Evolutionary conservation across 1,284 basidiomycete species (phyloP).

Genomic region (Moesziomyces aphidis): DNA sequence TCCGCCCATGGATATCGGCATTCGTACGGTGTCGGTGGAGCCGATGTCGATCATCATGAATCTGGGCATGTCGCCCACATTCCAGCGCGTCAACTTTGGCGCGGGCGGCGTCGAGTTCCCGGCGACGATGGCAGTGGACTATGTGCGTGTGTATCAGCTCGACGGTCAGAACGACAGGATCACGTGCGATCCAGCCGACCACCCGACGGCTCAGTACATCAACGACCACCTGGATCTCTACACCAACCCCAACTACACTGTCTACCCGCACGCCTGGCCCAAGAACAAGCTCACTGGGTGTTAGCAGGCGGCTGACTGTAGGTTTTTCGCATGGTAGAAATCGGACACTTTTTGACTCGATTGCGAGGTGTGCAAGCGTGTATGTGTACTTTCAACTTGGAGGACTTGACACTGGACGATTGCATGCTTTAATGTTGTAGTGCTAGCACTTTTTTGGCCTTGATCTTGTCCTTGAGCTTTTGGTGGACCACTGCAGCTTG

Average conservation of each 20-base stretch:
- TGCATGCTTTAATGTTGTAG: no score
- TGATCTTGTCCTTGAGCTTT: no score
- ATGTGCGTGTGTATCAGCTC: conserved; percentile 61
- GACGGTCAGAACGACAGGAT: conserved; percentile 45
- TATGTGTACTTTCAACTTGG: no score
- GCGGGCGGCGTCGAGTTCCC: conserved; percentile 50
- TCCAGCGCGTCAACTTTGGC: conserved; percentile 60
- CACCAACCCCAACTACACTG: conserved; percentile 63
- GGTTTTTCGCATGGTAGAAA: not conserved
- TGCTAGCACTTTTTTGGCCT: no score
- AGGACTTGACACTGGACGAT: no score
- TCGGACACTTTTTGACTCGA: conserved; percentile 8
- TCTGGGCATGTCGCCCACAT: conserved; percentile 61
- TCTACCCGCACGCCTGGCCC: conserved; percentile 49
- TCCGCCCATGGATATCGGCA: conserved; percentile 48
- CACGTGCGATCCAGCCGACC: conserved; percentile 60
- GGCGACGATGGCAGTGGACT: conserved; percentile 56
- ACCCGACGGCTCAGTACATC: conserved; percentile 65
- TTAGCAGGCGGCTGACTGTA: conserved; percentile 3
- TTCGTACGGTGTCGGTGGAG: conserved; percentile 60
- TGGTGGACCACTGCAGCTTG: no score
- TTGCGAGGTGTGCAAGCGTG: not conserved
- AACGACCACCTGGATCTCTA: conserved; percentile 60
- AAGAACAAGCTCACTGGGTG: conserved; percentile 59
- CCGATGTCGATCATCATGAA: conserved; percentile 66